A percentile compares a stretch with the other conserved stretches of the same genome.
Conservation (phyloP, 129 eudicot genomes). For the Flaveria brownii region DNA sequence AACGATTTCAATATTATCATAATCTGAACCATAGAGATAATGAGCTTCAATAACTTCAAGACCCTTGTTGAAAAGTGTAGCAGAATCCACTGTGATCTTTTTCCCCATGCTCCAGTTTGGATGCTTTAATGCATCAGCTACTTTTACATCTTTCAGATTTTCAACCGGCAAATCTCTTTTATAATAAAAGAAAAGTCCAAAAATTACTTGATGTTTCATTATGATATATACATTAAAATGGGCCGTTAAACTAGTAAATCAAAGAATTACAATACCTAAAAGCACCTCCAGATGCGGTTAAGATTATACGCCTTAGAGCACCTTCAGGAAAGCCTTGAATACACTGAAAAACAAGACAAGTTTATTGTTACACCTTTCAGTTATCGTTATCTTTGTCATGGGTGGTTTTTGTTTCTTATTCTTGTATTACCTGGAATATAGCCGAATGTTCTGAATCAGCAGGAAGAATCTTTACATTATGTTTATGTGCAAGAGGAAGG, state of each 20-base stretch:
- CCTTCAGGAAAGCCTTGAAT: slow-evolving; percentile 97
- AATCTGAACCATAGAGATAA: slow-evolving; percentile 81
- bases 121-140: slow-evolving; percentile 90
- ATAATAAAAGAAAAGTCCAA: slow-evolving; percentile 11
- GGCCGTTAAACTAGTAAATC: neutral
- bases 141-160: slow-evolving; percentile 82
- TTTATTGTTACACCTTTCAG: neutral
- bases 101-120: slow-evolving; percentile 98
- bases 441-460: slow-evolving; percentile 99
- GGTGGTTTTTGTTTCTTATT: neutral
- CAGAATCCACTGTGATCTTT: slow-evolving; percentile 94
- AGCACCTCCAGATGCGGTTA: slow-evolving; percentile 98
- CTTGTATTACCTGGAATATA: slow-evolving; percentile 67
- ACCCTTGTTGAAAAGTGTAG: slow-evolving; percentile 98
- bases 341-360: slow-evolving; percentile 50
- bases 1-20: slow-evolving; percentile 86
- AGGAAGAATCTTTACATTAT: slow-evolving; percentile 92
- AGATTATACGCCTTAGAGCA: slow-evolving; percentile 83
- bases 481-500: slow-evolving; percentile 95
- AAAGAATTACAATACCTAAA: slow-evolving; percentile 50
- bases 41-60: slow-evolving; percentile 98
- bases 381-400: too few species aligned
- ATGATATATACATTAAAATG: too few species aligned
- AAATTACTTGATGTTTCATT: neutral
- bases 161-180: slow-evolving; percentile 93